These are phyloP conservation scores for Macrotyloma uniflorum DNA, from an alignment of 306 rosid species.

Conservation along the genomic window DNA sequence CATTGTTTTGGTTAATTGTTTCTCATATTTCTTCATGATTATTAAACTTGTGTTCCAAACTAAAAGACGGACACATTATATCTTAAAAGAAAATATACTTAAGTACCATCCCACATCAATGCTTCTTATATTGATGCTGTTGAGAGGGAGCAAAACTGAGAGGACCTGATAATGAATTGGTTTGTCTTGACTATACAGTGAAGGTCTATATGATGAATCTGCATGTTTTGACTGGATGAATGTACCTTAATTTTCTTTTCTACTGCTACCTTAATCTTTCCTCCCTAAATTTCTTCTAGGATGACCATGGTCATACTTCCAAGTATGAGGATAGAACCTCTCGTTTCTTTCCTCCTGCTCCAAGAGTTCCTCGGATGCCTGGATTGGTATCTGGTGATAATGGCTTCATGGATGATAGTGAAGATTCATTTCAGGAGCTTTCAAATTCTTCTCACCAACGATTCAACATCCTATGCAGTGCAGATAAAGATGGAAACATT, in stretches of 20 bases:
- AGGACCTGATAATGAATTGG: background rate
- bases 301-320: slow-evolving; percentile 55
- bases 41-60: background rate
- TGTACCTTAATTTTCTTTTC: slow-evolving; percentile 19
- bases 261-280: slow-evolving; percentile 16
- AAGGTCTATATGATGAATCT: background rate
- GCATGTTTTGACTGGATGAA: background rate
- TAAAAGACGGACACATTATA: background rate
- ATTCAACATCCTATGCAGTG: slow-evolving; percentile 89
- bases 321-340: slow-evolving; percentile 92
- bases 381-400: slow-evolving; percentile 93
- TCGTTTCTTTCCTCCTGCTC: slow-evolving; percentile 95
- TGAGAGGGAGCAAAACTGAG: background rate
- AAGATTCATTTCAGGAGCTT: slow-evolving; percentile 80
- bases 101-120: background rate
- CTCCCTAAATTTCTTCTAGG: slow-evolving; percentile 54
- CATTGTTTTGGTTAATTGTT: slow-evolving; percentile 26
- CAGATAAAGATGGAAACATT: slow-evolving; percentile 86
- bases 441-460: slow-evolving; percentile 86
- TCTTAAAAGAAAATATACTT: slow-evolving; percentile 3
- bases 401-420: slow-evolving; percentile 84
- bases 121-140: slow-evolving; percentile 13
- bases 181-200: background rate
- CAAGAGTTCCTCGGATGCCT: slow-evolving; percentile 82
- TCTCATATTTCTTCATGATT: slow-evolving; percentile 17